Evolutionary conservation across 1,284 basidiomycete species (phyloP).

Genomic region (Megacollybia platyphylla): DNA sequence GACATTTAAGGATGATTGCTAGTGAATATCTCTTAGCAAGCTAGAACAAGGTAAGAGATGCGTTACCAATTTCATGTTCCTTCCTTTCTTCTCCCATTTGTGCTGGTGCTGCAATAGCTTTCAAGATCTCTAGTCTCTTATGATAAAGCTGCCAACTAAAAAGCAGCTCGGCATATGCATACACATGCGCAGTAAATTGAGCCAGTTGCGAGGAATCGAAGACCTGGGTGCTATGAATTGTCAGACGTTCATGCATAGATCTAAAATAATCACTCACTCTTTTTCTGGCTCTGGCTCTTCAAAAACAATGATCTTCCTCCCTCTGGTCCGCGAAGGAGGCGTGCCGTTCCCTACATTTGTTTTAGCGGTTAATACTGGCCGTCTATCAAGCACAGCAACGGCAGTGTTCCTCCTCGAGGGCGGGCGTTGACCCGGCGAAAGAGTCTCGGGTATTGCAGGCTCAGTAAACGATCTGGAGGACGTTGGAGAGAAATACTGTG

Average conservation of each 20-base stretch:
- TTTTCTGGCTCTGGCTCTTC: conserved; percentile 10
- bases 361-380: no score
- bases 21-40: conserved; percentile 1
- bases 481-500: conserved; percentile 14
- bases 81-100: conserved; percentile 16
- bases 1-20: conserved; percentile 26
- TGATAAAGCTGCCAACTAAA: conserved; percentile 57
- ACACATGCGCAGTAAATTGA: conserved; percentile 47
- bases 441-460: conserved; percentile 11
- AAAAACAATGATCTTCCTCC: conserved; percentile 16
- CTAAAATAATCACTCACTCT: neutral
- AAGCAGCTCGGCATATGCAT: conserved; percentile 64
- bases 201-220: conserved; percentile 16
- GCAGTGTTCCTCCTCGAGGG: no score
- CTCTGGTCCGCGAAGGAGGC: conserved; percentile 2
- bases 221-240: neutral
- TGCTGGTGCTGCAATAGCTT: conserved; percentile 24
- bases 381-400: no score
- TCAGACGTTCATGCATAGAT: neutral
- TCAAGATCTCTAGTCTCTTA: conserved; percentile 59
- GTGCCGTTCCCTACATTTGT: no score
- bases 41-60: neutral
- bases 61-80: conserved; percentile 26
- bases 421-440: no score
- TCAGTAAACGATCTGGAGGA: conserved; percentile 49